Percentiles rank a stretch among this genome's conserved stretches.
These are phyloP conservation scores for Staphylotrichum longicolle DNA, from an alignment of 495 filamentous ascomycete species.

Conservation along the genomic window DNA sequence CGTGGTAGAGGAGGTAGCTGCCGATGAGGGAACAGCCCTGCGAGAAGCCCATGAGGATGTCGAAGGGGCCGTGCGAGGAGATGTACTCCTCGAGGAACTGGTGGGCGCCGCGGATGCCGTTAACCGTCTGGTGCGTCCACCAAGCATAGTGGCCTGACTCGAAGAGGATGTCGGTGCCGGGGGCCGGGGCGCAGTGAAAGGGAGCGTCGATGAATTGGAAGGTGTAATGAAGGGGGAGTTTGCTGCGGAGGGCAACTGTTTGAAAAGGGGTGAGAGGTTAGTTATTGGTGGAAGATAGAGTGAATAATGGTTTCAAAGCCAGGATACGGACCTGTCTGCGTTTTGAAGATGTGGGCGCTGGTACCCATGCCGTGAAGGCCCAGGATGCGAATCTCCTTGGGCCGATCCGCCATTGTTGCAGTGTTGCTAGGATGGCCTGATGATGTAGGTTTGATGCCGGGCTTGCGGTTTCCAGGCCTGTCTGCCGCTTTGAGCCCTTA, in stretches of 20 bases:
- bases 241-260: conserved; percentile 35
- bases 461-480: background rate
- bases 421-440: background rate
- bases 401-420: background rate
- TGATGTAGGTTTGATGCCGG: too few relatives aligned
- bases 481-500: background rate
- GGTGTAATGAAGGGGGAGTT: conserved; percentile 32
- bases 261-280: background rate
- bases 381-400: conserved; percentile 53
- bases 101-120: conserved; percentile 41
- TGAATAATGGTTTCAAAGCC: background rate
- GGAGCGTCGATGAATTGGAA: conserved; percentile 61
- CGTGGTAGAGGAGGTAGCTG: conserved; percentile 45
- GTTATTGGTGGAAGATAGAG: background rate
- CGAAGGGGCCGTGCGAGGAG: conserved; percentile 55
- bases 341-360: conserved; percentile 55
- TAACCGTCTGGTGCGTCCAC: conserved; percentile 40
- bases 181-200: conserved; percentile 42
- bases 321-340: conserved; percentile 52
- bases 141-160: conserved; percentile 50
- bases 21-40: conserved; percentile 56
- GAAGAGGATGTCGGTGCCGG: conserved; percentile 55
- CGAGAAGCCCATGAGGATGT: conserved; percentile 59
- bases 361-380: conserved; percentile 65
- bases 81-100: conserved; percentile 50